Evolutionary conservation across 257 asterid genomes (phyloP), one percentile per base, ranked within the genome.

Genomic region (Jaltomata sinuosa): DNA sequence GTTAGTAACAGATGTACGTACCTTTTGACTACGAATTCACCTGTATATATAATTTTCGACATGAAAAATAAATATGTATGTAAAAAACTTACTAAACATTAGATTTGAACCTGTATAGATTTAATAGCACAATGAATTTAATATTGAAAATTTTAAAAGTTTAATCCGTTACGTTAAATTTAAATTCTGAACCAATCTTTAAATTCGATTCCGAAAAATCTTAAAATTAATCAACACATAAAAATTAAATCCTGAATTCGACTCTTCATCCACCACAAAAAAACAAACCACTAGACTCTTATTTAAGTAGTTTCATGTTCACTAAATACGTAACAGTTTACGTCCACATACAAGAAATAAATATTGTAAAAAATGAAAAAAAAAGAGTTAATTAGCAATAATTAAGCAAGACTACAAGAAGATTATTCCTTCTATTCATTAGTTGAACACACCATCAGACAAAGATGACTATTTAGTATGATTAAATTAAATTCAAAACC

Each of bases 361-460:
- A 36, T 22, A 42, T 68, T 74, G 14, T 16, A 25, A 45, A n/a
- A 27, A 68, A 36, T 34, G 9, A 34, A 45, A 45, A 1, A 22
- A 6, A 0, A 50, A 71, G 16, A 9, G 22, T 69, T 69, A 72
- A 62, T 65, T 38, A 61, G 67, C 64, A 31, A 27, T 53, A 34
- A 68, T 68, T 34, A 69, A 34, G 64, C 67, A 52, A 72, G 11
- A 54, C 31, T 83, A 1, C 18, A 72, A 49, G 32, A 84, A 82
- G 49, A 84, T 86, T 59, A 90, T 89, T 87, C 80, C 79, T 83
- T 82, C 65, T 78, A 86, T 83, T 86, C 82, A 61, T 22, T 8
- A 22, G 1, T 45, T 54, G 36, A 69, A 34, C 78, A 78, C 78
- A 78, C 89, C 88, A 85, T 87, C 90, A 85, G 91, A 87, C 91